Percentiles rank a stretch among this genome's conserved stretches.
phyloP scores from a whole-genome alignment of 345 rosid genomes.

The Nasturtium officinale region DNA sequence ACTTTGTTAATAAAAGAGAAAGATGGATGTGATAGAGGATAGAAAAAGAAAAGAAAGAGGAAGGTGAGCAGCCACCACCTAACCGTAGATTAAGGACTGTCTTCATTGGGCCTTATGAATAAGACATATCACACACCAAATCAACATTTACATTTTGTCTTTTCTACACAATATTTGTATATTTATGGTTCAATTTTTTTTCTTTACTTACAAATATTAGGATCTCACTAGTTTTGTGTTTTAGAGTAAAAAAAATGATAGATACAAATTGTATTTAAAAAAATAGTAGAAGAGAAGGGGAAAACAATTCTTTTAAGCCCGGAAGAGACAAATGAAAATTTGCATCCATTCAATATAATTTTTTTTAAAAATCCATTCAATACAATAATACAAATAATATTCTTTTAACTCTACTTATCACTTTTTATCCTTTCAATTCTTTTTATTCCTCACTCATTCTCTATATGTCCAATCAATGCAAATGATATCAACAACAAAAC shows the following conservation, averaged over 20 bases:
- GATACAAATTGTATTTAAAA: neutral
- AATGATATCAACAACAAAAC: too few relatives aligned
- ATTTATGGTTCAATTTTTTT: neutral
- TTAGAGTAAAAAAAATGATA: neutral
- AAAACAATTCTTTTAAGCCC: neutral
- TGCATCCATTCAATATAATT: neutral
- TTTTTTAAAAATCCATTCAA: neutral
- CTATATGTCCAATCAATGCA: neutral
- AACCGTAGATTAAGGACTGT: constrained; percentile 43
- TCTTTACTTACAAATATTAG: neutral
- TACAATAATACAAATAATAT: neutral
- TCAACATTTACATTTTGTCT: constrained; percentile 19
- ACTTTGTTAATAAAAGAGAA: neutral
- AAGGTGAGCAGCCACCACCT: constrained; percentile 86
- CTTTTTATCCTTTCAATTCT: too few relatives aligned
- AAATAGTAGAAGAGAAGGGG: neutral
- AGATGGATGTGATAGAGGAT: constrained; percentile 31
- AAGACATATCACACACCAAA: constrained; percentile 31
- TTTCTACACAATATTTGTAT: neutral
- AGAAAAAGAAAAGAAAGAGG: constrained; percentile 40
- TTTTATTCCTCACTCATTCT: neutral
- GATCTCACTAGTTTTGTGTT: neutral
- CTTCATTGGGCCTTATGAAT: constrained; percentile 36
- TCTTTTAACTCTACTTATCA: neutral
- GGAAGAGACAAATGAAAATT: neutral